These are phyloP conservation scores for Trichoderma lentiforme DNA, from an alignment of 2,329 filamentous ascomycete species.

Conservation along the genomic window DNA sequence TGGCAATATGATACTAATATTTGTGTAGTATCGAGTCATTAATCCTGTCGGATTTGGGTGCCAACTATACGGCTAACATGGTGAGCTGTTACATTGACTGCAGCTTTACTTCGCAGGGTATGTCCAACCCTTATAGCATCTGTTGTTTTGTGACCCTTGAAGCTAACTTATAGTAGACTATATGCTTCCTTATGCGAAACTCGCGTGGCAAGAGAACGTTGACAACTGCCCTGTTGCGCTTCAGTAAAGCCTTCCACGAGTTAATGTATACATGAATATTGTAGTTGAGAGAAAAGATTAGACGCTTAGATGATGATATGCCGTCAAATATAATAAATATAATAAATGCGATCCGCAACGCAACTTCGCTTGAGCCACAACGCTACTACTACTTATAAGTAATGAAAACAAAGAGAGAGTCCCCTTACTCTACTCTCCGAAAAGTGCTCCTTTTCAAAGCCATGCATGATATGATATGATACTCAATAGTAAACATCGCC, in stretches of 20 bases:
- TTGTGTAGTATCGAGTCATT: constrained; percentile 35
- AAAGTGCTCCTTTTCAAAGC: not conserved
- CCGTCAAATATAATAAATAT: not conserved
- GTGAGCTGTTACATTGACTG: constrained; percentile 39
- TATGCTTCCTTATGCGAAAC: constrained; percentile 38
- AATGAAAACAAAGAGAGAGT: not conserved
- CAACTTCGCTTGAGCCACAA: not conserved
- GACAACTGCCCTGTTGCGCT: constrained; percentile 33
- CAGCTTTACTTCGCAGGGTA: constrained; percentile 38
- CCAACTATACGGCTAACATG: constrained; percentile 32
- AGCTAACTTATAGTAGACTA: constrained; percentile 28
- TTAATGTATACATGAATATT: not conserved
- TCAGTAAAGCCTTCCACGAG: not conserved
- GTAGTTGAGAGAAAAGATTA: not conserved
- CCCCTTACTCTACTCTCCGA: not conserved
- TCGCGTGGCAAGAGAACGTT: constrained; percentile 36
- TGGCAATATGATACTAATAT: not conserved
- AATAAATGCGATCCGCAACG: not conserved
- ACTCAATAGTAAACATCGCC: constrained; percentile 44
- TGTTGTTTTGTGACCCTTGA: not conserved
- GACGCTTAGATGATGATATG: not conserved
- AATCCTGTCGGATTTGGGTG: constrained; percentile 37
- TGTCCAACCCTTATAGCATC: too few relatives aligned
- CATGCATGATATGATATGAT: not conserved
- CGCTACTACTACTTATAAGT: not conserved